Conservation (phyloP, 495 filamentous ascomycete species). For the Lophiostoma macrostomum region DNA sequence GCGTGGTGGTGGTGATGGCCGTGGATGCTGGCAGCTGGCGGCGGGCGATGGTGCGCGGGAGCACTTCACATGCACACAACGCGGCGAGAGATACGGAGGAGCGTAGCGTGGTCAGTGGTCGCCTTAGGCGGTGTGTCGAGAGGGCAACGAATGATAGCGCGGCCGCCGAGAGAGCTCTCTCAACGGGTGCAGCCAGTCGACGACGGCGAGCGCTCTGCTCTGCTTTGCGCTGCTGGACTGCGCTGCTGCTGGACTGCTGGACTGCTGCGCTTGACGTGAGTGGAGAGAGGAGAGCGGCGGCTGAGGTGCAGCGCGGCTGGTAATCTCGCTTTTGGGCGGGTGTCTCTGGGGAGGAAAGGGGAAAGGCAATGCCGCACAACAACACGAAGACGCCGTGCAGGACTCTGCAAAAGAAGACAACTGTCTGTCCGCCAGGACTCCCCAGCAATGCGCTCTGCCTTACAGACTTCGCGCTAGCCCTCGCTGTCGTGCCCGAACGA, state of each 20-base stretch:
- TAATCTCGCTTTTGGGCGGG: conserved; percentile 23
- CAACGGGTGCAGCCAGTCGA: not conserved
- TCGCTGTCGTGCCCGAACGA: too few relatives aligned
- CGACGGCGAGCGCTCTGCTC: conserved; percentile 15
- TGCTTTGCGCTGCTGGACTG: too few relatives aligned
- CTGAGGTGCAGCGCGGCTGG: not conserved
- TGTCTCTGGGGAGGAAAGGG: conserved; percentile 3
- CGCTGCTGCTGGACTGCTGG: not conserved
- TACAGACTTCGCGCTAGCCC: not conserved
- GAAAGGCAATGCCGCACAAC: not conserved
- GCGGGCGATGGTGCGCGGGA: not conserved
- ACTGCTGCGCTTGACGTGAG: conserved; percentile 9
- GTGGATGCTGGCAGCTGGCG: not conserved
- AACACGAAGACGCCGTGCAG: too few relatives aligned
- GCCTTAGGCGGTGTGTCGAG: too few relatives aligned
- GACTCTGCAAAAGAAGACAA: not conserved
- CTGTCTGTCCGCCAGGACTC: too few relatives aligned
- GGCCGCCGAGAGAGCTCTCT: not conserved
- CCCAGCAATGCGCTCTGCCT: not conserved
- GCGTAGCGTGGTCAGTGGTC: not conserved
- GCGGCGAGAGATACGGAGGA: conserved; percentile 1
- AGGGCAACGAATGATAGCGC: conserved; percentile 3
- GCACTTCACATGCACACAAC: conserved; percentile 4
- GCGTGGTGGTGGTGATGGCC: not conserved
- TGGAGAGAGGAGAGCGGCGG: conserved; percentile 1